Conservation (phyloP, 768 basidiomycete genomes). For the Dioszegia crocea region DNA sequence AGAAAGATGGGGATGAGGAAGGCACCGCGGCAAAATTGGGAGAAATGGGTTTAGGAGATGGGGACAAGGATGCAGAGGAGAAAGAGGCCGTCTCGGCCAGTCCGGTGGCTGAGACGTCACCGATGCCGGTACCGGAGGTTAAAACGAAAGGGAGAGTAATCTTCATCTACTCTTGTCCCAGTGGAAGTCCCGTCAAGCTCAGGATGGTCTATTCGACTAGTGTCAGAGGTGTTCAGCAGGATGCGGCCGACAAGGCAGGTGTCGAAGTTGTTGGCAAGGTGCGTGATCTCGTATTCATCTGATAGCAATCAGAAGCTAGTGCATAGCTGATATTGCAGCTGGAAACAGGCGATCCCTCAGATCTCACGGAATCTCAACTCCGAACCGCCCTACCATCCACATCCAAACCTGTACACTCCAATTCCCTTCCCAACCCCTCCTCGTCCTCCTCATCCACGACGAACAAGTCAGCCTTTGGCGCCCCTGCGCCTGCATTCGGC, state of each 20-base stretch:
- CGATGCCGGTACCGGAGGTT: not conserved
- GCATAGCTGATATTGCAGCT: conserved; percentile 59
- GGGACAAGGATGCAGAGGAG: conserved; percentile 8
- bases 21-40: not conserved
- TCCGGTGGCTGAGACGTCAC: conserved; percentile 5
- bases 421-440: conserved; percentile 27
- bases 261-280: conserved; percentile 53
- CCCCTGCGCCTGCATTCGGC: conserved; percentile 14
- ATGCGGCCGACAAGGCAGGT: conserved; percentile 56
- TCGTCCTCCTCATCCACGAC: conserved; percentile 10
- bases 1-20: conserved; percentile 4
- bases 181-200: conserved; percentile 70
- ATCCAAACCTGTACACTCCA: conserved; percentile 30
- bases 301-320: no score
- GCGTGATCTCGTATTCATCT: no score
- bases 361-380: conserved; percentile 65
- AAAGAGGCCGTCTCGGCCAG: not conserved
- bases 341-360: conserved; percentile 74
- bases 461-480: conserved; percentile 12
- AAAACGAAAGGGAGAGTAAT: conserved; percentile 52
- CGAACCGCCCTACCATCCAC: conserved; percentile 55
- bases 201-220: conserved; percentile 86
- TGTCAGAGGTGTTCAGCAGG: conserved; percentile 57
- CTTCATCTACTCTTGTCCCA: conserved; percentile 89
- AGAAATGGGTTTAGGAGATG: conserved; percentile 2